Evolutionary conservation across 2,329 filamentous ascomycete genomes (phyloP).

Genomic region (Hypoxylon sp.): DNA sequence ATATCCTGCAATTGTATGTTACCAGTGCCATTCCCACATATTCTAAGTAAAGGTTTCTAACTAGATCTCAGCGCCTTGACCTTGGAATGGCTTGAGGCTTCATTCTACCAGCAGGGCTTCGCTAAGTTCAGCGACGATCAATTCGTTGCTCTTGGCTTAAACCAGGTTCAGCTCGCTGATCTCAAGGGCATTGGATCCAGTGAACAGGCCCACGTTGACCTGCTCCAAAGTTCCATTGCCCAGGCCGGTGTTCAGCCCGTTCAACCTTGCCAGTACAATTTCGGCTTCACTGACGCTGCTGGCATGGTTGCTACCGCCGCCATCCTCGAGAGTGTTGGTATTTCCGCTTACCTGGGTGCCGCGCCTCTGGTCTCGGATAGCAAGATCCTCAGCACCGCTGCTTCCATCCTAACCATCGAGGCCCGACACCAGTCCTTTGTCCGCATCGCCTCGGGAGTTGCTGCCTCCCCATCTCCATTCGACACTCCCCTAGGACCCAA

Average conservation of each 20-base stretch:
- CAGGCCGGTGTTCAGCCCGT: slow-evolving; percentile 75
- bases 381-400: slow-evolving; percentile 74
- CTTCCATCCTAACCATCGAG: slow-evolving; percentile 79
- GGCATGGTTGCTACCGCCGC: slow-evolving; percentile 77
- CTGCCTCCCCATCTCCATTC: slow-evolving; percentile 76
- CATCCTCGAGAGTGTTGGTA: slow-evolving; percentile 78
- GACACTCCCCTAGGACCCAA: slow-evolving; percentile 77
- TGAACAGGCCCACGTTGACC: slow-evolving; percentile 72
- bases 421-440: slow-evolving; percentile 81
- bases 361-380: slow-evolving; percentile 73
- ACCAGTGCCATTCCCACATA: background rate
- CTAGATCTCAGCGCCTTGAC: slow-evolving; percentile 70
- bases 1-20: slow-evolving; percentile 71
- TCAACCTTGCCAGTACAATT: slow-evolving; percentile 78
- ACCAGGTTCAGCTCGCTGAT: slow-evolving; percentile 66
- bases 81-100: slow-evolving; percentile 79
- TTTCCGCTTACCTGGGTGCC: slow-evolving; percentile 80
- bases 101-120: slow-evolving; percentile 80
- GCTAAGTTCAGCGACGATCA: slow-evolving; percentile 73
- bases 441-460: slow-evolving; percentile 68
- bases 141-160: slow-evolving; percentile 74
- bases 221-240: slow-evolving; percentile 71
- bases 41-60: slow-evolving; percentile 34
- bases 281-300: slow-evolving; percentile 74
- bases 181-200: slow-evolving; percentile 72